Conservation (phyloP, 768 basidiomycete species). For the Suillus subaureus region DNA sequence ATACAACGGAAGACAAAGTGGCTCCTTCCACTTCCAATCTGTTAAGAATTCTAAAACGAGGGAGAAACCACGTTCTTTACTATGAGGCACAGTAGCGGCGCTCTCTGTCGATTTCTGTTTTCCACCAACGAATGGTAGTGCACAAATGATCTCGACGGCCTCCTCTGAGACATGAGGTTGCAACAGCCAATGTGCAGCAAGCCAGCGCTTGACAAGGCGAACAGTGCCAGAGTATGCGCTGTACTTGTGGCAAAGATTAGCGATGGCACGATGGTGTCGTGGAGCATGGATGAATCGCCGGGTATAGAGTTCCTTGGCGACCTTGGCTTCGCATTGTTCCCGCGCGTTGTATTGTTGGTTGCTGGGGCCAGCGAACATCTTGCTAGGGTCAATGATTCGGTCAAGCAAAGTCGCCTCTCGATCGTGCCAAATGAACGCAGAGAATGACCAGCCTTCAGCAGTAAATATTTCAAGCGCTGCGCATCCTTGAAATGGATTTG, state of each 20-base stretch:
- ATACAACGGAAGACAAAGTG: slow-evolving; percentile 76
- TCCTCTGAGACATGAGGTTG: slow-evolving; percentile 73
- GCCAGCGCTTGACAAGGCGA: slow-evolving; percentile 90
- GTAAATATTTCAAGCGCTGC: slow-evolving; percentile 77
- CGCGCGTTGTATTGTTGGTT: slow-evolving; percentile 26
- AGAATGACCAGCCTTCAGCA: slow-evolving; percentile 85
- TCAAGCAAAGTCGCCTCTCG: slow-evolving; percentile 82
- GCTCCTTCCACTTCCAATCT: slow-evolving; percentile 83
- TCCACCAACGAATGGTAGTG: slow-evolving; percentile 69
- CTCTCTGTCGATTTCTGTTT: slow-evolving; percentile 34
- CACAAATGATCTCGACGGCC: slow-evolving; percentile 84
- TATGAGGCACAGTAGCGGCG: slow-evolving; percentile 58
- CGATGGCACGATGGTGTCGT: slow-evolving; percentile 82
- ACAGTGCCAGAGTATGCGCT: slow-evolving; percentile 83
- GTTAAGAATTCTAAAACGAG: slow-evolving; percentile 70
- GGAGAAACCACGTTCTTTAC: slow-evolving; percentile 82
- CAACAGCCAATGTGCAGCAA: slow-evolving; percentile 88
- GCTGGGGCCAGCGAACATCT: slow-evolving; percentile 20
- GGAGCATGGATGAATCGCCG: slow-evolving; percentile 81
- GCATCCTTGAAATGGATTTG: slow-evolving; percentile 64
- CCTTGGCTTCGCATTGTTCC: slow-evolving; percentile 57
- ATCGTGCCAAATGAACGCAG: slow-evolving; percentile 82
- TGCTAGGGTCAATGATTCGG: slow-evolving; percentile 54
- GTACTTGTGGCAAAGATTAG: slow-evolving; percentile 77
- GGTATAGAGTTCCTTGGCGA: slow-evolving; percentile 60